Evolutionary conservation across 768 basidiomycete genomes (phyloP), one percentile per base, ranked within the genome.

Genomic region (Lyophyllum shimeji): DNA sequence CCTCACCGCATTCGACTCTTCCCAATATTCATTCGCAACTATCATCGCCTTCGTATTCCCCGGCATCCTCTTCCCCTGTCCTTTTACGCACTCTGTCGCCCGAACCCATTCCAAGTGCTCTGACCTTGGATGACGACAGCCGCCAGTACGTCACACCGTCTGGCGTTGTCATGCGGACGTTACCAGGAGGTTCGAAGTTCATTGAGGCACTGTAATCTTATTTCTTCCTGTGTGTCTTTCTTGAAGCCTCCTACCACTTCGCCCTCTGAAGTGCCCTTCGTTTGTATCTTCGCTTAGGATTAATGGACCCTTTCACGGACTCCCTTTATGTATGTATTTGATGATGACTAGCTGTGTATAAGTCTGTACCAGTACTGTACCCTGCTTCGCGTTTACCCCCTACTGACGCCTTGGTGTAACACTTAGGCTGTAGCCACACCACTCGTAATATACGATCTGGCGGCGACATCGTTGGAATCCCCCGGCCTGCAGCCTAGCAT

Each of bases 171-270:
- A 60, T 72, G 59, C 71, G 69, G 60, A 76, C 78, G 11, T 73
- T 78, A 31, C 62, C 63, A 50, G 72, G 72, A n/a, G 81, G 80
- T 13, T 76, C 78, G 17, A 82, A 77, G 64, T 82, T 82, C 55
- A 66, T 81, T 24, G 81, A 82, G 60, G 69, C 60, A 25, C 50
- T 77, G 46, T 76, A 67, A 68, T 18, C 15, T 47, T 37, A 23
- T 40, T n/a, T 5, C 29, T 44, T 44, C 23, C 12, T 11, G 2
- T 48, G 13, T 11, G 11, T 33, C 17, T 24, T 31, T 24, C 42
- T 29, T 39, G 52, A 46, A 21, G 37, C 27, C 31, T 23, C 8
- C 24, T 27, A 11, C 24, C 24, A 12, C 43, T 20, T 21, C 15
- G 15, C 21, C 11, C 43, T 7, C 43, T 44, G 43, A 23, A 37